phyloP scores from a whole-genome alignment of 2,329 filamentous ascomycete genomes.

The Fusarium heterosporum region DNA sequence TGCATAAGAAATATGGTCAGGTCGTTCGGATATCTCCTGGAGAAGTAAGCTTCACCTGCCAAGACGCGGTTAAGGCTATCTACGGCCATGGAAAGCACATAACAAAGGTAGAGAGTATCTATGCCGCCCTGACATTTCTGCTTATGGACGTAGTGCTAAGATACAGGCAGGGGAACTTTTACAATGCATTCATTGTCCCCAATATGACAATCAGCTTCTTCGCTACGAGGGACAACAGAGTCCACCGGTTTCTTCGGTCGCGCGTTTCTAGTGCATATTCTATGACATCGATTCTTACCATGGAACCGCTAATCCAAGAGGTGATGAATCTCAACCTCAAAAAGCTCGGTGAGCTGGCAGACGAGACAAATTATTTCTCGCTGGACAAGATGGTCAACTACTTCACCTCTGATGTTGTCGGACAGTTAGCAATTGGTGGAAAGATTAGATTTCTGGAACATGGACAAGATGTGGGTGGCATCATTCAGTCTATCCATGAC shows the following conservation, averaged over 20 bases:
- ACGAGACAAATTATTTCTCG: not conserved
- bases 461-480: slow-evolving; percentile 12
- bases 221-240: slow-evolving; percentile 6
- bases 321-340: slow-evolving; percentile 18
- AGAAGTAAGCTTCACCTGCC: slow-evolving; percentile 19
- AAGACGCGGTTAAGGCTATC: not conserved
- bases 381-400: slow-evolving; percentile 22
- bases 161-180: not conserved
- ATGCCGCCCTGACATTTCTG: not conserved
- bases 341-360: slow-evolving; percentile 10
- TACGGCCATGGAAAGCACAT: slow-evolving; percentile 24
- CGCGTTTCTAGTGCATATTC: slow-evolving; percentile 23
- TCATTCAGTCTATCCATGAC: slow-evolving; percentile 29
- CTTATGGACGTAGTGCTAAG: not conserved
- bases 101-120: not conserved
- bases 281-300: slow-evolving; percentile 22
- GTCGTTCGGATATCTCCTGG: slow-evolving; percentile 24
- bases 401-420: slow-evolving; percentile 25
- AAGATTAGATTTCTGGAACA: slow-evolving; percentile 29
- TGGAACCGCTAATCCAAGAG: slow-evolving; percentile 19
- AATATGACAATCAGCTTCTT: slow-evolving; percentile 32
- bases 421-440: slow-evolving; percentile 16
- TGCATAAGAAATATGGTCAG: slow-evolving; percentile 17
- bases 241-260: slow-evolving; percentile 20
- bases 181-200: slow-evolving; percentile 18